These are phyloP conservation scores for Geum urbanum DNA, from an alignment of 306 rosid genomes.

Conservation along the genomic window DNA sequence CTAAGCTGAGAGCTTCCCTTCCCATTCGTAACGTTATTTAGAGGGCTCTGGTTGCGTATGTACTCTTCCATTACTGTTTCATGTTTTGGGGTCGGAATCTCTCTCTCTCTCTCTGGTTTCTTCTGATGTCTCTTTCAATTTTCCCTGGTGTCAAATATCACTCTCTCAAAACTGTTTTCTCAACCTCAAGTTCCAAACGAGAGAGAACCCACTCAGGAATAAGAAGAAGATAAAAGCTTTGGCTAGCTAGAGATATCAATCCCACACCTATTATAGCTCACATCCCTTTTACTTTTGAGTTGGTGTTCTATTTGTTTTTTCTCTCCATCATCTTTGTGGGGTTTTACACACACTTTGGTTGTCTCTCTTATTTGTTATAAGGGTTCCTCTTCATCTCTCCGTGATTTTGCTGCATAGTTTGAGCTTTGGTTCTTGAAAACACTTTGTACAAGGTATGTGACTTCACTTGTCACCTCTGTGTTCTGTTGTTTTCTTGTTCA, in stretches of 20 bases:
- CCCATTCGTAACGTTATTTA: conserved; percentile 23
- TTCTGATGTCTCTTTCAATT: not conserved
- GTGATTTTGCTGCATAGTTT: conserved; percentile 16
- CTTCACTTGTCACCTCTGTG: not conserved
- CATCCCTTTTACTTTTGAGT: conserved; percentile 26
- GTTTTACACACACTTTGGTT: conserved; percentile 11
- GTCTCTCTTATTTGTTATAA: conserved; percentile 11
- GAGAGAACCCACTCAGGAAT: conserved; percentile 39
- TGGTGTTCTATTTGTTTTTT: conserved; percentile 21
- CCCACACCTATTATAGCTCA: conserved; percentile 50
- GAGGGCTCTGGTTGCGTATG: conserved; percentile 56
- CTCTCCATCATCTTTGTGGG: conserved; percentile 23
- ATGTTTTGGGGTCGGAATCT: conserved; percentile 53
- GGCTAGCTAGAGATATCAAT: conserved; percentile 28
- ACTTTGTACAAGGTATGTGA: conserved; percentile 6
- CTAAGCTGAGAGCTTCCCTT: not conserved
- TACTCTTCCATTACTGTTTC: conserved; percentile 28
- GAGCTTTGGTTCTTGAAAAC: conserved; percentile 26
- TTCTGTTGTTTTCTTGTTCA: not conserved
- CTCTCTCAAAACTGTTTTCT: conserved; percentile 7
- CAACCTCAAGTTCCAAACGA: conserved; percentile 22
- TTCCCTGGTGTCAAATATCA: not conserved
- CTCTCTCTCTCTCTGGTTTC: conserved; percentile 25
- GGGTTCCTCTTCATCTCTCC: conserved; percentile 13
- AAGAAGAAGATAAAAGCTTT: conserved; percentile 16